Evolutionary conservation across 129 eudicot species (phyloP), one percentile per base, ranked within the genome.

Genomic region (Helichrysum umbraculigerum): DNA sequence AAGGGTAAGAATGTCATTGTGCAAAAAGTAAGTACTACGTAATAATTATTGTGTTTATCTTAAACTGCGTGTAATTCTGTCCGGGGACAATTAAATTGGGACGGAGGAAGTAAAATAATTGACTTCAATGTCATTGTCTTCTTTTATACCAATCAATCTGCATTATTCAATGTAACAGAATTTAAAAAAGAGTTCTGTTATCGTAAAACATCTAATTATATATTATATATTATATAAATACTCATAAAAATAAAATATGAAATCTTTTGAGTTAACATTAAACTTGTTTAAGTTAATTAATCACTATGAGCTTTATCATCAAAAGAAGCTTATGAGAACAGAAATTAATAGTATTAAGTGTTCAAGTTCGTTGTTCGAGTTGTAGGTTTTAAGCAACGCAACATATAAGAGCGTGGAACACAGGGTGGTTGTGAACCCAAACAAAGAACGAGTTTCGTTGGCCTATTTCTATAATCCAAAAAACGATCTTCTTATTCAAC

Each of bases 401-500:
- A 80, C 41, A 21, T 93, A 90, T 62, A 88, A 85, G 52, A 93
- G 98, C 30, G 93, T 90, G 5, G 98, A 93, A 78, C 98, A 93
- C 29, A 58, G 98, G 75, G 98, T 88, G 72, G 80, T 90, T 0
- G 96, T 88, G 4, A 93, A 93, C 75, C 89, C 95, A 15, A 71
- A 54, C 29, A 68, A 81, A 70, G 94, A 93, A 61, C 73, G 98
- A 9, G 44, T 93, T 14, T 93, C 98, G 2, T 79, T 93, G 4
- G 98, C 98, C 12, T 90, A 81, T 73, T 93, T 93, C 85, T 90
- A 86, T 70, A 93, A 90, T 70, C 98, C 98, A 1, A 93, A 83
- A 64, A 84, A 81, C 3, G 91, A 93, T 73, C 59, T 88, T 62
- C 70, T 82, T 5, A 86, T 93, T 9, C 83, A 85, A 73, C 98